Evolutionary conservation across 2,329 filamentous ascomycete genomes (phyloP), one percentile per base, ranked within the genome.

Genomic region (Fonsecaea multimorphosa): DNA sequence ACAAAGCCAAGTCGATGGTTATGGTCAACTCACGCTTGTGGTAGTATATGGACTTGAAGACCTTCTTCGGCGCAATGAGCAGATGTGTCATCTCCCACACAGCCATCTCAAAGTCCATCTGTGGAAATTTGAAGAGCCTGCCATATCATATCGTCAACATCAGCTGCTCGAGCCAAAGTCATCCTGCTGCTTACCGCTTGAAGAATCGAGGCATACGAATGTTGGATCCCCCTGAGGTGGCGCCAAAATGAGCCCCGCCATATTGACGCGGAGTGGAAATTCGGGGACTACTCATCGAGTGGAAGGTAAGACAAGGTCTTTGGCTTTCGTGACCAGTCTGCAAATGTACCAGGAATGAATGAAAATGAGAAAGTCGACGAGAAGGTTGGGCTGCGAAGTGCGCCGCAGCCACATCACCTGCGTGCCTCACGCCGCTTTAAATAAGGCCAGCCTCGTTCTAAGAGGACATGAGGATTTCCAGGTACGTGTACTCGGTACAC

Each of bases 101-200:
- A 22, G 88, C 88, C 82, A 89, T 89, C 75, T 90, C 88, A 74
- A 90, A 90, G 80, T 90, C 88, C 88, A 90, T 90, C 72, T 89
- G 87, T 11, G 87, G 87, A 73, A 90, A 90, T 76, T 90, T 90
- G 83, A 90, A 89, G 57, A 90, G 78, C 64, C 83, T 84, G 58
- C 22, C 40, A n/a, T 27, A 32, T n/a, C 16, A 16, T 16, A 36
- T 55, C 72, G 69, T 61, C 54, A 65, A 66, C 12, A 22, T 53
- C 52, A 27, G 29, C 16, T 14, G 31, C 61, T 31, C 16, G 19
- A 29, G 16, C 38, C 61, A 46, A 72, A 57, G 64, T 51, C 54
- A 24, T 60, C 44, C 19, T n/a, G n/a, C 27, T 40, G 36, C 64
- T 29, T 27, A 83, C 81, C 87, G 83, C 73, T 87, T 87, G 79